phyloP scores from a whole-genome alignment of 2,329 filamentous ascomycete genomes.

The Cylindrodendrum hubeiense region DNA sequence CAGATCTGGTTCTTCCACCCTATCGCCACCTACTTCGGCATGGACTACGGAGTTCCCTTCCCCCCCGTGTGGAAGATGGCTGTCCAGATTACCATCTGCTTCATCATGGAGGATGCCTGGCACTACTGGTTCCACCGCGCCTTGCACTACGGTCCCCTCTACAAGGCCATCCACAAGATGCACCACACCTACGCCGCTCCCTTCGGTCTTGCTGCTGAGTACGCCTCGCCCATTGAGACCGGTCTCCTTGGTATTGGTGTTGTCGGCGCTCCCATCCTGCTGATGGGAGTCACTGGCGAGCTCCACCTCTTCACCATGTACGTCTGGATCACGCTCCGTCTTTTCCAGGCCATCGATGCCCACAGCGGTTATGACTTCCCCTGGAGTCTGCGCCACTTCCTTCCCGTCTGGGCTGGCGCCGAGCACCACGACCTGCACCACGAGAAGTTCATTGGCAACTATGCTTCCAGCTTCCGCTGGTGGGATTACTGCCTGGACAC shows the following conservation, averaged over 20 bases:
- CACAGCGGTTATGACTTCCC: conserved; percentile 99
- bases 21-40: conserved; percentile 91
- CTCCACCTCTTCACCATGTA: conserved; percentile 99
- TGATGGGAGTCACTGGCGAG: conserved; percentile 85
- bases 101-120: conserved; percentile 96
- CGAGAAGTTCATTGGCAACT: conserved; percentile 99
- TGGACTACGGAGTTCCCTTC: conserved; percentile 91
- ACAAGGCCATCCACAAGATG: conserved; percentile 98
- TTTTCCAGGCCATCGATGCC: conserved; percentile 98
- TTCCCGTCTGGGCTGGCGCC: conserved; percentile 98
- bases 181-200: conserved; percentile 99
- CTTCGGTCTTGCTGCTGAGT: conserved; percentile 96
- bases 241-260: conserved; percentile 93
- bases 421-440: conserved; percentile 98
- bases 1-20: conserved; percentile 99
- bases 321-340: conserved; percentile 89
- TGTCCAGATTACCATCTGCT: conserved; percentile 92
- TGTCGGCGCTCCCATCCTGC: conserved; percentile 84
- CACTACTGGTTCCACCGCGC: conserved; percentile 97
- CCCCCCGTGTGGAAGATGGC: conserved; percentile 87
- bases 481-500: conserved; percentile 97
- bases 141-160: conserved; percentile 94
- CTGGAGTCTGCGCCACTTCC: conserved; percentile 94
- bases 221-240: conserved; percentile 96
- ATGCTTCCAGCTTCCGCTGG: conserved; percentile 98